A percentile compares a stretch with the other conserved stretches of the same genome.
Evolutionary conservation across 2,329 filamentous ascomycete genomes (phyloP).

Genomic region (Alternaria triticimaculans): DNA sequence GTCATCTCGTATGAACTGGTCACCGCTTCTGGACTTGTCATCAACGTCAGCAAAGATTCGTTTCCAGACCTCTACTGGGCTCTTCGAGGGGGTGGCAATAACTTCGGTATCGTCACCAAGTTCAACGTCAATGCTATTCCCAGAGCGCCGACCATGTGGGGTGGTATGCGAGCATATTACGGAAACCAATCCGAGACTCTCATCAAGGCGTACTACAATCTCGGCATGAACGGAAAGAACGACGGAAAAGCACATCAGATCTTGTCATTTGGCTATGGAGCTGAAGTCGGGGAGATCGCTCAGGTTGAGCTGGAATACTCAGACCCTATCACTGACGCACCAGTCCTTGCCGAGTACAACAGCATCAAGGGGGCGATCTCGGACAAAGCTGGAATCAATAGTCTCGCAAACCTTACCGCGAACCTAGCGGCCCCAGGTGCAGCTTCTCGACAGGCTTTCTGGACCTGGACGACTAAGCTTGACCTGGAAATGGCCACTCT

Average conservation of each 20-base stretch:
- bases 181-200: constrained; percentile 21
- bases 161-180: constrained; percentile 24
- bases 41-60: constrained; percentile 25
- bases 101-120: constrained; percentile 46
- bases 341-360: constrained; percentile 36
- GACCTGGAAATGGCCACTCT: constrained; percentile 25
- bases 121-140: constrained; percentile 32
- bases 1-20: constrained; percentile 41
- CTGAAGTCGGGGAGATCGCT: constrained; percentile 15
- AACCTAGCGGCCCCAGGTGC: not conserved
- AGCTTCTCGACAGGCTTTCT: constrained; percentile 28
- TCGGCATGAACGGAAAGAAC: constrained; percentile 26
- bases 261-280: constrained; percentile 29
- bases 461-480: constrained; percentile 36
- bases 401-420: constrained; percentile 27
- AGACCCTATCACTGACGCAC: constrained; percentile 30
- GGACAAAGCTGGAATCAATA: constrained; percentile 26
- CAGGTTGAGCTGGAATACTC: constrained; percentile 29
- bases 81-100: constrained; percentile 46
- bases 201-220: constrained; percentile 34
- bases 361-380: constrained; percentile 21
- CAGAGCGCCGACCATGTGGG: constrained; percentile 36
- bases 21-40: constrained; percentile 24
- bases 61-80: constrained; percentile 51
- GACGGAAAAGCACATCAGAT: constrained; percentile 38